A percentile compares a stretch with the other conserved stretches of the same genome.
Evolutionary conservation across 1,284 basidiomycete genomes (phyloP).

Genomic region (Marasmius sp.): DNA sequence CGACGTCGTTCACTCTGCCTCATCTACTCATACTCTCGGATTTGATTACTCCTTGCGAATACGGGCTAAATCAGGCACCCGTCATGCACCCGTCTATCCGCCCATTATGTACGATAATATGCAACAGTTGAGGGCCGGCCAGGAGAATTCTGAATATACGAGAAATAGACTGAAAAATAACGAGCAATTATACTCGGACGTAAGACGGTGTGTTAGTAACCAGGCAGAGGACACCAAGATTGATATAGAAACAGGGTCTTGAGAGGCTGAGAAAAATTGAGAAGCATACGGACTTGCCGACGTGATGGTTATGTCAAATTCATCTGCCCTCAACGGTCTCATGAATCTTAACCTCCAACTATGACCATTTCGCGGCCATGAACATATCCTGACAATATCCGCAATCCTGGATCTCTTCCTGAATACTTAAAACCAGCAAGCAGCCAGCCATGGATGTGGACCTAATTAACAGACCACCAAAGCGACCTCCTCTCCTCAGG

Average conservation of each 20-base stretch:
- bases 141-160: too few relatives aligned
- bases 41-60: too few relatives aligned
- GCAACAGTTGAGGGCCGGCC: too few relatives aligned
- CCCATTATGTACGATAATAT: too few relatives aligned
- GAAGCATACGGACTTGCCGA: neutral
- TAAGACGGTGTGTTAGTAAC: too few relatives aligned
- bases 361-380: neutral
- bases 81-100: too few relatives aligned
- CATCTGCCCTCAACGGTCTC: neutral
- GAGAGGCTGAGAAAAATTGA: neutral
- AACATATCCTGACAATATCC: neutral
- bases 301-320: neutral
- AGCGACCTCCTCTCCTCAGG: conserved; percentile 2
- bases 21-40: neutral
- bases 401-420: neutral
- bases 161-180: too few relatives aligned
- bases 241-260: neutral
- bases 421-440: neutral
- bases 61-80: too few relatives aligned
- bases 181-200: too few relatives aligned
- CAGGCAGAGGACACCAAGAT: neutral
- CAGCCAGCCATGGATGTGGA: neutral
- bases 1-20: neutral
- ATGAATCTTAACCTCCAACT: neutral
- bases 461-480: neutral